Base-by-base conservation (phyloP, 805 yeast species). In the Ogataea saltuana region DNA sequence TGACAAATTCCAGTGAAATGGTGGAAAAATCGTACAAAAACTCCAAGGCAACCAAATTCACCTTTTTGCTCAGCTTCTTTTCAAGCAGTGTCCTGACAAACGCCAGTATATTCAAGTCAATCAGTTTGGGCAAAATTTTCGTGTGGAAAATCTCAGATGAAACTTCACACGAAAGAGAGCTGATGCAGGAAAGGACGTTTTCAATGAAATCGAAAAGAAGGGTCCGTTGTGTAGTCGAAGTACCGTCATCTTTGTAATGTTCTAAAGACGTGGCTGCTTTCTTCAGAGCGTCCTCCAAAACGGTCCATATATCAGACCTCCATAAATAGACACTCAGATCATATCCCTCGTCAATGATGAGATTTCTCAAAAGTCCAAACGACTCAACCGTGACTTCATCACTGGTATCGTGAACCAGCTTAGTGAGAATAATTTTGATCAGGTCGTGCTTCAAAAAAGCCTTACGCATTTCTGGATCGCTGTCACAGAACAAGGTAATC, bases 261-360 rank as follows among this genome's bases (percentile, higher is more conserved):
- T 67, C 60, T 33, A 83, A 68, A 0, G 88, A 78, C 1, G 58
- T 60, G 27, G 69, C 60, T 18, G 81, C 72, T 48, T 81, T 81
- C 1, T 60, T 60, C 33, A 87, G 65, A 2, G 81, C 76, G 4
- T 60, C 50, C 35, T 72, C 76, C 30, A 88, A 71, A 20, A 76
- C 65, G 0, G 75, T 70, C 85, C 96, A 83, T 31, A 91, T 79
- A 48, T 85, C 80, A 13, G 80, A 79, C 59, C 97, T 77, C 86
- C 95, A 85, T 41, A 86, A 61, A 60, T 77, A 79, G 16, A 78
- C 76, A 20, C 88, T 80, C 27, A 88, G 75, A 50, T 88, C 95
- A 54, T 87, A 83, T 16, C 97, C 97, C 64, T 89, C 96, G 58
- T 88, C 96, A 41, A 88, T 71, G 3, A 85, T 83, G 43, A 91